phyloP scores from a whole-genome alignment of 805 yeast genomes.

The Wickerhamomyces rabaulensis region DNA sequence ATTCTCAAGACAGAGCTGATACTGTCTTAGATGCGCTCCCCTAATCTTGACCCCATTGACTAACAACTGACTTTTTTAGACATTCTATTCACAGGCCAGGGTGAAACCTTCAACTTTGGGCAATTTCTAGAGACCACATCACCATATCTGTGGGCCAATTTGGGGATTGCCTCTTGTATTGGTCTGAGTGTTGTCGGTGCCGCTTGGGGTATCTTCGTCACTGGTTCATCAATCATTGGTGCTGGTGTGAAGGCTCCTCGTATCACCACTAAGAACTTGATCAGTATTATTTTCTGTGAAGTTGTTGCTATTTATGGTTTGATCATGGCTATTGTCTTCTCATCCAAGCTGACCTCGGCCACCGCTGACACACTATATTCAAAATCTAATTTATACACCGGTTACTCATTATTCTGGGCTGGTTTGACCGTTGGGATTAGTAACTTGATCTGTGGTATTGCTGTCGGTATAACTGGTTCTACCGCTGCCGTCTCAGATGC shows the following conservation, averaged over 20 bases:
- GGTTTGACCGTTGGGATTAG: conserved; percentile 93
- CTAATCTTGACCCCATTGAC: not conserved
- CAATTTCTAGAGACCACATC: conserved; percentile 78
- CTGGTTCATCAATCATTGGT: conserved; percentile 91
- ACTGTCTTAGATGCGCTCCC: not conserved
- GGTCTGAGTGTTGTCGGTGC: conserved; percentile 96
- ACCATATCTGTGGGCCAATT: conserved; percentile 95
- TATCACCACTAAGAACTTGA: conserved; percentile 94
- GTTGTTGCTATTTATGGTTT: conserved; percentile 98
- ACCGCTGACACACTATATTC: conserved; percentile 57
- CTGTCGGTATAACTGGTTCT: conserved; percentile 96
- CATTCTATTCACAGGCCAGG: conserved; percentile 79
- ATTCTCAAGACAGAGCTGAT: not conserved
- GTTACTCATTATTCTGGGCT: conserved; percentile 96
- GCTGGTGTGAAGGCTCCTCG: conserved; percentile 98
- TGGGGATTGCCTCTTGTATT: conserved; percentile 87
- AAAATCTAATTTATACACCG: conserved; percentile 88
- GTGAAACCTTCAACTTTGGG: conserved; percentile 89
- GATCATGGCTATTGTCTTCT: conserved; percentile 95
- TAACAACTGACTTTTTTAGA: conserved; percentile 11
- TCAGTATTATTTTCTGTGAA: conserved; percentile 96
- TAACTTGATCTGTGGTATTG: conserved; percentile 92
- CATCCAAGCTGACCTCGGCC: conserved; percentile 77
- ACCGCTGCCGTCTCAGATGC: conserved; percentile 99
- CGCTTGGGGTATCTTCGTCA: conserved; percentile 97